Conservation (phyloP, 805 yeast genomes). For the Teunomyces barrocoloradensis region DNA sequence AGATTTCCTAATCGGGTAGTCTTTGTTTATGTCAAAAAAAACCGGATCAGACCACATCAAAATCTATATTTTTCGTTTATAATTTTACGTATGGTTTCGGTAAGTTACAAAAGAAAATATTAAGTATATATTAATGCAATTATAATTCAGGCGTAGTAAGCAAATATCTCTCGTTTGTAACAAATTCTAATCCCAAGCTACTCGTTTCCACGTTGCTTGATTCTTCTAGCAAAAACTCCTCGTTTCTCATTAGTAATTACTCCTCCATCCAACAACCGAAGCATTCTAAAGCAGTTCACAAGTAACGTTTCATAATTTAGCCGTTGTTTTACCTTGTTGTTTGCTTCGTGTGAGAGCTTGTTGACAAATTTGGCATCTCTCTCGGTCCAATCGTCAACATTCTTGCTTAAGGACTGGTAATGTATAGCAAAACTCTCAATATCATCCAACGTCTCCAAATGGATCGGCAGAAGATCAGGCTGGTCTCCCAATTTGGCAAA, state of each 20-base stretch:
- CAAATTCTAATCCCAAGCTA: background rate
- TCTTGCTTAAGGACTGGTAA: constrained; percentile 40
- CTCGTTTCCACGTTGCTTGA: background rate
- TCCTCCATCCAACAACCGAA: constrained; percentile 39
- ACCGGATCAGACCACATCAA: background rate
- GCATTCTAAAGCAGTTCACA: constrained; percentile 30
- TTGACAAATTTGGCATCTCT: constrained; percentile 33
- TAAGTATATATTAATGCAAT: no score
- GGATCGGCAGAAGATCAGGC: constrained; percentile 32
- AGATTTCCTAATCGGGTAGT: constrained; percentile 4
- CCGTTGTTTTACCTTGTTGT: constrained; percentile 21
- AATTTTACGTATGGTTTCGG: background rate
- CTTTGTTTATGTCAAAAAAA: background rate
- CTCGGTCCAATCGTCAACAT: constrained; percentile 38
- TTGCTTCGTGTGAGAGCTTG: constrained; percentile 18
- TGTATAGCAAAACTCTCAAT: constrained; percentile 51
- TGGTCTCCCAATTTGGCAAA: constrained; percentile 11
- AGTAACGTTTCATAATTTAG: constrained; percentile 34
- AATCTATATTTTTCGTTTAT: background rate
- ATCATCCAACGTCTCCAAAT: constrained; percentile 47
- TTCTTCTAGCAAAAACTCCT: constrained; percentile 3
- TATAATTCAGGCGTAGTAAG: background rate
- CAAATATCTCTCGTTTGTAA: no score
- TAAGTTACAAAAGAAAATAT: no score
- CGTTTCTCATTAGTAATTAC: constrained; percentile 14